Evolutionary conservation across 1,284 basidiomycete species (phyloP).

Genomic region (Porogramme epimiltina): DNA sequence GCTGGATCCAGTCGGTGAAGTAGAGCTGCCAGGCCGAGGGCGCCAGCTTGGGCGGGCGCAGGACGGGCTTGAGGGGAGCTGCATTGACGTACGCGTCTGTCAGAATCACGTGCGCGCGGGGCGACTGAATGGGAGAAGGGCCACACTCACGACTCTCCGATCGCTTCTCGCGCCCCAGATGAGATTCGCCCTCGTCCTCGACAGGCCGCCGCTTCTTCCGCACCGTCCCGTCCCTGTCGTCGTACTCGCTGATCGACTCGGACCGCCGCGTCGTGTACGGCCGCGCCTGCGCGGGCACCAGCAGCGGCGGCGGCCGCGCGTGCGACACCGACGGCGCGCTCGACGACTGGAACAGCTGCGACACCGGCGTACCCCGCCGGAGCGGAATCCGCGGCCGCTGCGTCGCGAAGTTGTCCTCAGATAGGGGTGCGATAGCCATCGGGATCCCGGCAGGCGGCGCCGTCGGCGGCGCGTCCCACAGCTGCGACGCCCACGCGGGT

Average conservation of each 20-base stretch:
- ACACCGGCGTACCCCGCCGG: slow-evolving; percentile 42
- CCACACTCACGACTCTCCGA: slow-evolving; percentile 32
- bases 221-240: slow-evolving; percentile 72
- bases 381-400: slow-evolving; percentile 30
- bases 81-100: slow-evolving; percentile 22
- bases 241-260: slow-evolving; percentile 60
- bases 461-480: slow-evolving; percentile 47
- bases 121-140: slow-evolving; percentile 12
- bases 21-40: slow-evolving; percentile 97
- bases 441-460: slow-evolving; percentile 21
- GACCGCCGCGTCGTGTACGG: slow-evolving; percentile 60
- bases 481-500: slow-evolving; percentile 60
- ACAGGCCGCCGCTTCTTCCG: slow-evolving; percentile 59
- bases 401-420: slow-evolving; percentile 34
- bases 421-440: slow-evolving; percentile 24
- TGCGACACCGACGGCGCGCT: slow-evolving; percentile 62
- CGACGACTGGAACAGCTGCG: slow-evolving; percentile 74
- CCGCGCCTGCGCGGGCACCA: slow-evolving; percentile 44
- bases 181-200: slow-evolving; percentile 42
- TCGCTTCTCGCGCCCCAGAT: slow-evolving; percentile 32
- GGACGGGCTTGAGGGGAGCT: slow-evolving; percentile 64
- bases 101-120: slow-evolving; percentile 21
- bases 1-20: slow-evolving; percentile 94
- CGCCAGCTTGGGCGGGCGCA: slow-evolving; percentile 90
- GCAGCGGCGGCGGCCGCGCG: slow-evolving; percentile 38